These are phyloP conservation scores for Picochlorum sp. DNA, from an alignment of 139 green algal genomes.

Conservation along the genomic window DNA sequence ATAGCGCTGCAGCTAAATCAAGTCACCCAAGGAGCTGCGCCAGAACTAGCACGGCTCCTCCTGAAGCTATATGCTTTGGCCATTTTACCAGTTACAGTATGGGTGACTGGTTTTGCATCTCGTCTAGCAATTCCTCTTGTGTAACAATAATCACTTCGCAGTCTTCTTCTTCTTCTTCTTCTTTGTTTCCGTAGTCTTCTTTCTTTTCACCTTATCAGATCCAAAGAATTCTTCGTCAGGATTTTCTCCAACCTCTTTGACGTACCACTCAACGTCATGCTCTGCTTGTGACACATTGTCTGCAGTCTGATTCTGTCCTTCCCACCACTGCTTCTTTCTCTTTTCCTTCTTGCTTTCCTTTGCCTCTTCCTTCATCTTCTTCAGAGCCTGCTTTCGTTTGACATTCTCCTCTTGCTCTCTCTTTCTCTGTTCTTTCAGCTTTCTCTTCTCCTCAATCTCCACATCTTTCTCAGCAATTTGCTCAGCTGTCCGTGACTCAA, in stretches of 20 bases:
- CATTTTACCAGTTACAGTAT: slow-evolving; percentile 38
- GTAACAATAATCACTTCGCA: not conserved
- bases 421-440: slow-evolving; percentile 45
- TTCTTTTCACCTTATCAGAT: not conserved
- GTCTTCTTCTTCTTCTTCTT: slow-evolving; percentile 2
- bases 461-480: slow-evolving; percentile 42
- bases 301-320: slow-evolving; percentile 9
- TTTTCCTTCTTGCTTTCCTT: slow-evolving; percentile 14
- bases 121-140: slow-evolving; percentile 25
- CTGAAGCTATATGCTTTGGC: slow-evolving; percentile 44
- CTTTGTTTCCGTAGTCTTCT: not conserved
- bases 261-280: slow-evolving; percentile 57
- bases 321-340: slow-evolving; percentile 20
- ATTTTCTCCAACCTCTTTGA: slow-evolving; percentile 20
- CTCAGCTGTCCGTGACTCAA: slow-evolving; percentile 49
- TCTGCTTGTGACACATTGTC: slow-evolving; percentile 29
- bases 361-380: slow-evolving; percentile 13
- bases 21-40: slow-evolving; percentile 26
- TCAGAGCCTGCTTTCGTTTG: slow-evolving; percentile 39
- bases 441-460: slow-evolving; percentile 31
- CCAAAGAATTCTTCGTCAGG: slow-evolving; percentile 2
- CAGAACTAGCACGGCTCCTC: slow-evolving; percentile 32
- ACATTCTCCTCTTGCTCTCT: slow-evolving; percentile 66
- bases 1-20: slow-evolving; percentile 42
- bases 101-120: slow-evolving; percentile 45